These are phyloP conservation scores for Globisporangium cylindrosporum DNA, from an alignment of 352 stramenopile species.

Conservation along the genomic window DNA sequence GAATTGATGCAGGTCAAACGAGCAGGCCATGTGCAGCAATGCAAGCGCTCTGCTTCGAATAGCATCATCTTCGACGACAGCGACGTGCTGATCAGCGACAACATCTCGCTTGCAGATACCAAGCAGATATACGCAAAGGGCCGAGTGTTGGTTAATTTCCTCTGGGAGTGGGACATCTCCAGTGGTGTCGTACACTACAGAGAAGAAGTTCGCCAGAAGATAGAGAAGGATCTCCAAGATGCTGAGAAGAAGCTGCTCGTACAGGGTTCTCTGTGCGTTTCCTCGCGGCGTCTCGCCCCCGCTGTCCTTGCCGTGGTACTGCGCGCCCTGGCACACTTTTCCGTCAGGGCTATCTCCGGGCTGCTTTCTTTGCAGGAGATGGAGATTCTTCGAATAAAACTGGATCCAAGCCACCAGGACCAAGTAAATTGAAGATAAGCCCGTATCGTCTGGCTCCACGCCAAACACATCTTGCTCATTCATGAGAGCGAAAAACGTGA, in stretches of 20 bases:
- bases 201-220: conserved; percentile 17
- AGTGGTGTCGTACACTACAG: conserved; percentile 10
- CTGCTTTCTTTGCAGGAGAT: conserved; percentile 1
- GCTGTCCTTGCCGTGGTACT: neutral
- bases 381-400: conserved; percentile 30
- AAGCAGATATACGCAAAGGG: conserved; percentile 13
- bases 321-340: neutral
- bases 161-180: neutral
- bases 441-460: neutral
- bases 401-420: conserved; percentile 26
- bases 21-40: conserved; percentile 31
- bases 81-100: conserved; percentile 3
- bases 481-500: conserved; percentile 16
- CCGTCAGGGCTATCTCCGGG: neutral
- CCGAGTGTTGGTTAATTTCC: conserved; percentile 10
- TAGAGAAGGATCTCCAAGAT: conserved; percentile 20
- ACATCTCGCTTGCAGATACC: conserved; percentile 10
- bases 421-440: conserved; percentile 25
- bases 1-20: conserved; percentile 21
- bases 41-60: conserved; percentile 23
- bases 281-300: neutral
- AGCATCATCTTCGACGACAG: conserved; percentile 13
- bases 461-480: conserved; percentile 15
- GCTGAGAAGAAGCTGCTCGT: conserved; percentile 8
- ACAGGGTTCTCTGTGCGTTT: neutral